Base-by-base conservation (phyloP, 2,329 filamentous ascomycete species). In the Aspergillus ochraceus region DNA sequence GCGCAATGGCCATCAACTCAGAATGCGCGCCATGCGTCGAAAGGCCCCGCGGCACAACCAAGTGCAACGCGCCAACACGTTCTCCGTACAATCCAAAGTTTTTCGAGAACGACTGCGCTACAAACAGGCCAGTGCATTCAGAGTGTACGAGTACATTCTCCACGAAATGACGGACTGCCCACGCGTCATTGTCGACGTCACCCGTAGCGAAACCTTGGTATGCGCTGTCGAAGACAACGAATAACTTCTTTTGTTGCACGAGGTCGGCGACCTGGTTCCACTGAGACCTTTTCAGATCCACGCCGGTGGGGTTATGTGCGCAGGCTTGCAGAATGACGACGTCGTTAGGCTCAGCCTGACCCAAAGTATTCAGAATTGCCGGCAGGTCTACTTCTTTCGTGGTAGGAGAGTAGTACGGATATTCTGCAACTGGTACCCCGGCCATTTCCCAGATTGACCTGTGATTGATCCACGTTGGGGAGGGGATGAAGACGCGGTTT, bases 171-270 rank as follows among this genome's bases (percentile, higher is more conserved):
- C 90, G 89, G 62, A 97, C 86, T 12, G 92, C 90, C 80, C 87
- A 90, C 61, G 89, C 90, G 74, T 97, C 93, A 29, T 8, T 1
- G 66, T 85, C 84, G 26, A 95, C 84, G 75, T 92, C 87, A 55
- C 92, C 92, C 1, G 92, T 92, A 6, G 92, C 92, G 73, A 97
- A 97, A 49, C 93, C 93, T 78, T 97, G 93, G 81, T 97, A 97
- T 57, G 92, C 93, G 64, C 86, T 90, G 80, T 97, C 93, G 78
- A 97, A 96, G 83, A 97, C 93, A 69, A 91, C 90, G 77, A 97
- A 93, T 75, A 94, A 90, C 63, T 86, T 80, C 10, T 89, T 92
- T 68, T 84, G 74, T 68, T 83, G 83, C 72, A 96, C 85, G 29
- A 96, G 75, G 24, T 82, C 77, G 36, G 91, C 90, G 54, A 97